Evolutionary conservation across 164 flowering plant genomes (phyloP), one percentile per base, ranked within the genome.

Genomic region (Warburgia ugandensis): DNA sequence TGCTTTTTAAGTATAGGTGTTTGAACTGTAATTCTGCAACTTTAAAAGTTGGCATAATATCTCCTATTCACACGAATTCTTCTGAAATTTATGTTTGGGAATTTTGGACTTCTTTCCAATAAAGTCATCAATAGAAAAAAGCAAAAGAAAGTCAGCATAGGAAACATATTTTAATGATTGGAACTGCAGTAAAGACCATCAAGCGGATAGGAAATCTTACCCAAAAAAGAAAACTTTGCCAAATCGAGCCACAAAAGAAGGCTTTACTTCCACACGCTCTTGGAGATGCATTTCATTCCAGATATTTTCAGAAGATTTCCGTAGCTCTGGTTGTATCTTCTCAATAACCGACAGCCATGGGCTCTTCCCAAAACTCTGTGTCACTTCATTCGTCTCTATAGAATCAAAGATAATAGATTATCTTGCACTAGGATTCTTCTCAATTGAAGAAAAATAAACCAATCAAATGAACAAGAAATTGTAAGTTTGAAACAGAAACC

Each of bases 171-270:
- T n/a, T n/a, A n/a, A n/a, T n/a, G n/a, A n/a, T n/a, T n/a, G n/a
- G n/a, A n/a, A n/a, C n/a, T n/a, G n/a, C n/a, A n/a, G n/a, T n/a
- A n/a, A 29, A 47, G 32, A 31, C n/a, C 12, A 44, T 23, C 29
- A 21, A 46, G 2, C 16, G 27, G 6, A 46, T 25, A 46, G 32
- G 44, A 61, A 23, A 13, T 43, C 50, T 50, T 56, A 71, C 82
- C 68, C 56, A 42, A 55, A 66, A 35, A 77, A 77, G 40, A 66
- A 55, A 28, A 70, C 25, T 55, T 66, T 75, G 9, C 83, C 77
- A 45, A 75, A 45, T 42, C 70, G 52, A 41, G 79, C 77, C 25
- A 68, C 72, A 58, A 75, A 41, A 3, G 51, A 42, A 54, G 74
- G 71, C 54, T 67, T 72, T 6, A 61, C 47, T 48, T 41, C 54